These are phyloP conservation scores for Juglanconis sp. DNA, from an alignment of 2,329 filamentous ascomycete genomes.

Conservation along the genomic window DNA sequence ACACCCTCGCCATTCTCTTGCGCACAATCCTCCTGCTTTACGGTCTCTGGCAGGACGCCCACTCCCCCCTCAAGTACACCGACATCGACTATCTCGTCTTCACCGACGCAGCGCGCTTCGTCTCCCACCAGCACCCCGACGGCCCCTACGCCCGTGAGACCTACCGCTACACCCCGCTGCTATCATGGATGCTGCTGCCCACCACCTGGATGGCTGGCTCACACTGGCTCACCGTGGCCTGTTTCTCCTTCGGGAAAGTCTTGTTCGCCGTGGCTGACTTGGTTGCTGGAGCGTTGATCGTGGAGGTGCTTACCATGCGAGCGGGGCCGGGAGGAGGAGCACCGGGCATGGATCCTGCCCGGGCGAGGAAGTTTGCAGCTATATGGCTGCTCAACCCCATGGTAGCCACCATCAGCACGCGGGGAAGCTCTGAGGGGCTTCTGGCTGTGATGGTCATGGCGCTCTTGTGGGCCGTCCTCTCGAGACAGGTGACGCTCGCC, in stretches of 20 bases:
- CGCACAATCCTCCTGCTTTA: conserved; percentile 76
- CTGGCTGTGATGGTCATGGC: conserved; percentile 80
- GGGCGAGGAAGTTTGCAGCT: conserved; percentile 72
- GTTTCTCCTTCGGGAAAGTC: conserved; percentile 83
- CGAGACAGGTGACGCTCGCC: conserved; percentile 59
- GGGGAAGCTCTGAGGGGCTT: conserved; percentile 89
- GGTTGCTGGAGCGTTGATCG: conserved; percentile 76
- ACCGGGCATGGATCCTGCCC: conserved; percentile 40
- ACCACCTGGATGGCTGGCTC: conserved; percentile 55
- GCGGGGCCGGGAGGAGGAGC: conserved; percentile 26
- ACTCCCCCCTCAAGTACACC: conserved; percentile 93
- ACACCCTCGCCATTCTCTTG: conserved; percentile 58
- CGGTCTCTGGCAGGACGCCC: conserved; percentile 86
- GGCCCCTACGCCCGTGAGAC: conserved; percentile 89
- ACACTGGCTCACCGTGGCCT: conserved; percentile 28
- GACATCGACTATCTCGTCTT: conserved; percentile 99
- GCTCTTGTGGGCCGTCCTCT: conserved; percentile 77
- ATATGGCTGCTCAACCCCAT: conserved; percentile 97
- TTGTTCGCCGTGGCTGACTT: conserved; percentile 84
- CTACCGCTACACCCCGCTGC: conserved; percentile 91
- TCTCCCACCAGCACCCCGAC: conserved; percentile 48
- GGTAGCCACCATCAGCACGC: conserved; percentile 94
- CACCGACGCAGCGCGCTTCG: conserved; percentile 84
- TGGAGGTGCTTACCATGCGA: conserved; percentile 33
- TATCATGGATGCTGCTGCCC: conserved; percentile 87